Base-by-base conservation (phyloP, 2,329 filamentous ascomycete genomes). In the Fusarium setosum region DNA sequence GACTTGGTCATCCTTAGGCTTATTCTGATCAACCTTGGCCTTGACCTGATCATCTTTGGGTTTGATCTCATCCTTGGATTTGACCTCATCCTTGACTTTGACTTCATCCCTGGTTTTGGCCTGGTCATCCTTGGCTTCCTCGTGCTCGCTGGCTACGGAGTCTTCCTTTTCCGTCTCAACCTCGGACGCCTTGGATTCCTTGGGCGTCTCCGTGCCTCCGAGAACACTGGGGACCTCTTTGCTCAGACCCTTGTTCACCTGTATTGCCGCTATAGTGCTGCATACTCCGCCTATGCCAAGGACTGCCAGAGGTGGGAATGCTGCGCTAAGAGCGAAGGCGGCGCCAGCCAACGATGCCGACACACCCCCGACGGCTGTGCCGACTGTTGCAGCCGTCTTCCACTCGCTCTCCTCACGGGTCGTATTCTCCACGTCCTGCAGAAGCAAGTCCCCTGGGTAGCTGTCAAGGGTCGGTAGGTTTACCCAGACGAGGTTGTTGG, bases 371-470 rank as follows among this genome's bases (percentile, higher is more conserved):
- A 67, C 21, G 3, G 63, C 60, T 41, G 63, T 66, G 47, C 63
- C 37, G 24, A 64, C 63, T 24, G 63, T 67, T 0, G 63, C 63
- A 5, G 63, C 38, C 11, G 59, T 67, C 45, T 67, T 66, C 63
- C 63, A 66, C 9, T 59, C 54, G 8, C 63, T 66, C 4, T 67
- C 63, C 10, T 48, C 23, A 2, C 63, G 63, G 1, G 59, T 41
- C 6, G 44, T 51, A 13, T 66, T 66, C 13, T 61, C 63, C 5
- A 67, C 63, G 3, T 67, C 59, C 24, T 55, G 48, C 9, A 66
- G 34, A 12, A 64, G 31, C 21, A 66, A 31, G 18, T 55, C 60
- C 2, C 35, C 35, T 13, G 63, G 63, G 21, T 66, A 66, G 2
- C 35, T 35, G 4, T 67, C 59, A 9, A 42, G 23, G 6, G 50